phyloP scores from a whole-genome alignment of 495 filamentous ascomycete genomes.

The Trichoderma asperelloides region DNA sequence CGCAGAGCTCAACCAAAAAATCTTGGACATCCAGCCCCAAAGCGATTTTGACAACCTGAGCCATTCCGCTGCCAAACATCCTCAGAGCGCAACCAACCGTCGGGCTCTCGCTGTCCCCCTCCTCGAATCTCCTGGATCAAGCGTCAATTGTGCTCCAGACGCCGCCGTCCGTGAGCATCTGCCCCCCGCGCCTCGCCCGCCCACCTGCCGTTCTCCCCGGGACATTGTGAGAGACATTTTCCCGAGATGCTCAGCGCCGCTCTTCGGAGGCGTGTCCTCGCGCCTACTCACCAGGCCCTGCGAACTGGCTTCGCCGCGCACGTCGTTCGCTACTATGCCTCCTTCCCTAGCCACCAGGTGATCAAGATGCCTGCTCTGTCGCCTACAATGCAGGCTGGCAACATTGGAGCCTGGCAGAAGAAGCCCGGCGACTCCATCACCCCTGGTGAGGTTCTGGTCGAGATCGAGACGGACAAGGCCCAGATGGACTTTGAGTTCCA shows the following conservation, averaged over 20 bases:
- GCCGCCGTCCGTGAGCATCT: slow-evolving; percentile 5
- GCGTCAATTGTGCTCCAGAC: not conserved
- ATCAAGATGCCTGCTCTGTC: slow-evolving; percentile 98
- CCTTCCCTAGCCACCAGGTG: slow-evolving; percentile 85
- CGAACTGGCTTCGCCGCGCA: slow-evolving; percentile 33
- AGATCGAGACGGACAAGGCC: slow-evolving; percentile 99
- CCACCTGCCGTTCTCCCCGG: not conserved
- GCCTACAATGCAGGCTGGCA: slow-evolving; percentile 93
- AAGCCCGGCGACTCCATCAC: slow-evolving; percentile 79
- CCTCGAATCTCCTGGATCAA: not conserved
- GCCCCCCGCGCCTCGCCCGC: slow-evolving; percentile 9
- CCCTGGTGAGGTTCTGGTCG: slow-evolving; percentile 95
- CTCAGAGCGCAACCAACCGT: not conserved
- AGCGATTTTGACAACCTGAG: not conserved
- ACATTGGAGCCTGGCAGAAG: slow-evolving; percentile 98
- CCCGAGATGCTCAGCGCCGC: slow-evolving; percentile 45
- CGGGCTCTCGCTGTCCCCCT: not conserved
- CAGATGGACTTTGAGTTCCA: slow-evolving; percentile 99
- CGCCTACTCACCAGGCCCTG: slow-evolving; percentile 27
- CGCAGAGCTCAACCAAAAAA: slow-evolving; percentile 3
- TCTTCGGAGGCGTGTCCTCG: slow-evolving; percentile 45
- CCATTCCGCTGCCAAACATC: not conserved
- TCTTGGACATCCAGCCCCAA: slow-evolving; percentile 2
- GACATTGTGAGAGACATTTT: slow-evolving; percentile 7
- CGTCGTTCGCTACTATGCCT: slow-evolving; percentile 50